Evolutionary conservation across 768 basidiomycete genomes (phyloP).

Genomic region (Xerocomellus intermedius): DNA sequence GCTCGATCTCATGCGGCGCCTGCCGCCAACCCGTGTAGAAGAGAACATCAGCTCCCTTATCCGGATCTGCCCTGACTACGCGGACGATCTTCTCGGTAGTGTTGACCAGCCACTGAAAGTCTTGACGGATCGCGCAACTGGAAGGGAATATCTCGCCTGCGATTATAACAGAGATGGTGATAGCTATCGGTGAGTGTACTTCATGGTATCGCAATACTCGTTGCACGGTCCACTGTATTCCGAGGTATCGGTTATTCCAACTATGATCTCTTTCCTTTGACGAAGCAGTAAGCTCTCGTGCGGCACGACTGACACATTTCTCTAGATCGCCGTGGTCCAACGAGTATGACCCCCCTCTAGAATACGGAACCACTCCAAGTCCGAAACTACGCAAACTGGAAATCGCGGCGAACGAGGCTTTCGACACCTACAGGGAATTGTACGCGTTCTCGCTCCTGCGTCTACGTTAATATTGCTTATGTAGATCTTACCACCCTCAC

Average conservation of each 20-base stretch:
- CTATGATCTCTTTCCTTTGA: neutral
- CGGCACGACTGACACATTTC: slow-evolving; percentile 13
- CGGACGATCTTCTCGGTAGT: slow-evolving; percentile 91
- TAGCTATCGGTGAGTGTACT: slow-evolving; percentile 60
- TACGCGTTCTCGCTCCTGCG: slow-evolving; percentile 33
- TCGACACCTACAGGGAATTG: slow-evolving; percentile 97
- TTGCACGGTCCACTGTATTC: neutral
- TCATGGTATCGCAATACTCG: neutral
- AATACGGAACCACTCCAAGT: slow-evolving; percentile 86
- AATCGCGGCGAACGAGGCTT: slow-evolving; percentile 91
- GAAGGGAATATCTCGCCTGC: slow-evolving; percentile 89
- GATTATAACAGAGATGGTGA: slow-evolving; percentile 94
- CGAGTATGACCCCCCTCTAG: slow-evolving; percentile 86
- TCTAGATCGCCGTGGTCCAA: slow-evolving; percentile 97
- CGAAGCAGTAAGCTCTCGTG: neutral
- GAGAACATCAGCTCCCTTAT: slow-evolving; percentile 84
- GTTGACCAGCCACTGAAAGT: slow-evolving; percentile 93
- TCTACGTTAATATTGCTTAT: neutral
- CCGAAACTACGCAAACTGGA: slow-evolving; percentile 87
- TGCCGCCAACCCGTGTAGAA: slow-evolving; percentile 89
- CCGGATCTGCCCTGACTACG: slow-evolving; percentile 84
- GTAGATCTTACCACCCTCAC: neutral
- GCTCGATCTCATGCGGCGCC: slow-evolving; percentile 92
- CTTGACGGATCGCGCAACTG: slow-evolving; percentile 73
- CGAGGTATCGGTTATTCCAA: neutral